Evolutionary conservation across 257 asterid species (phyloP).

Genomic region (Nicotiana paniculata): DNA sequence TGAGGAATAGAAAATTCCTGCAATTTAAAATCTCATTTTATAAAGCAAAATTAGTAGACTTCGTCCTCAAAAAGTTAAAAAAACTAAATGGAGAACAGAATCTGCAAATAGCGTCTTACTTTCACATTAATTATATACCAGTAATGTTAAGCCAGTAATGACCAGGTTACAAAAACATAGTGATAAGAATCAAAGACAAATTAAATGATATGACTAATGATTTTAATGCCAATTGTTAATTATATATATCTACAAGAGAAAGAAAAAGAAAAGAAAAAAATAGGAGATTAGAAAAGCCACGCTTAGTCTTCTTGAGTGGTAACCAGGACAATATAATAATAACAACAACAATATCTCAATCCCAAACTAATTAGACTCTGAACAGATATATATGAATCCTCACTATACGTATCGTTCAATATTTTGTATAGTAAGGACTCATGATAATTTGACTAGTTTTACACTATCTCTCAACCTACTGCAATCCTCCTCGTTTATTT

Average conservation of each 20-base stretch:
- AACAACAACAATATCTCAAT: not conserved
- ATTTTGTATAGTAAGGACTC: not conserved
- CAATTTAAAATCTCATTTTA: not conserved
- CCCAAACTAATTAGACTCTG: not conserved
- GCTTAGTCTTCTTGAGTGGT: not conserved
- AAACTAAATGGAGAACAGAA: not conserved
- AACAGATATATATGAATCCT: not conserved
- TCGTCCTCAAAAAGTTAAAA: not conserved
- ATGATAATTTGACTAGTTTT: not conserved
- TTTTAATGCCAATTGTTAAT: not conserved
- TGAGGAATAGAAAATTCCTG: not conserved
- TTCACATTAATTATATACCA: not conserved
- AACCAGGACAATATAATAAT: not conserved
- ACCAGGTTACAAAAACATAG: not conserved
- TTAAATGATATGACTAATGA: not conserved
- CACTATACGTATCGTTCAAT: not conserved
- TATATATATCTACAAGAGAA: not conserved
- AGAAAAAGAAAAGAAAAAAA: too few relatives aligned
- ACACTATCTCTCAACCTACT: not conserved
- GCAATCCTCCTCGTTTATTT: not conserved
- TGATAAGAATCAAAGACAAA: not conserved
- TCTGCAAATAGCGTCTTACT: not conserved
- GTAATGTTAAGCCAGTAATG: not conserved
- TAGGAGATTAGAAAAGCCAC: not conserved
- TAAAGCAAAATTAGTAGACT: not conserved